Percentiles rank a stretch among this genome's conserved stretches.
Evolutionary conservation across 768 basidiomycete species (phyloP).

Genomic region (Termitomyces heimii): DNA sequence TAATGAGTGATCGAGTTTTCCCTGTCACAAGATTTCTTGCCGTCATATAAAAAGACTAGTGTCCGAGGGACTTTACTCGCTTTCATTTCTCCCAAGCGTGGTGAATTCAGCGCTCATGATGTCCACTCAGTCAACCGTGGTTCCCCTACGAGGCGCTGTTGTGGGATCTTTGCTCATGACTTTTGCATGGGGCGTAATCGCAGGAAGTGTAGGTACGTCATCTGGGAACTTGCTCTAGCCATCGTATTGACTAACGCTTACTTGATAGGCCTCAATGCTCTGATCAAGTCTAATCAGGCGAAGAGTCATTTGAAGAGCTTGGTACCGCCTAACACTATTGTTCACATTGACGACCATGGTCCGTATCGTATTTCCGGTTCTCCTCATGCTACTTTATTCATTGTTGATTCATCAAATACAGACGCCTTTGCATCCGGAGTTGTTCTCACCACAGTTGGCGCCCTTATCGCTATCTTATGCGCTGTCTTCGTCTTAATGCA

Average conservation of each 20-base stretch:
- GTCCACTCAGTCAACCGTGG: neutral
- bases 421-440: conserved; percentile 34
- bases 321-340: conserved; percentile 25
- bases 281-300: conserved; percentile 35
- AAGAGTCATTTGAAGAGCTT: conserved; percentile 24
- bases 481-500: conserved; percentile 18
- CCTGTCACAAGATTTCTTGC: neutral
- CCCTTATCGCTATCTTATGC: conserved; percentile 25
- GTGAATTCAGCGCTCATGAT: neutral
- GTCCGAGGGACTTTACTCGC: neutral
- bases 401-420: conserved; percentile 11
- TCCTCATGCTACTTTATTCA: neutral
- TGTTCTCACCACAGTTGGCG: conserved; percentile 28
- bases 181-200: conserved; percentile 16
- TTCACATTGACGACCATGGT: conserved; percentile 35
- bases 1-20: neutral
- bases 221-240: neutral
- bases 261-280: conserved; percentile 31
- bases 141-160: conserved; percentile 10
- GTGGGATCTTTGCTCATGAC: conserved; percentile 13
- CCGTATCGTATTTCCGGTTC: neutral
- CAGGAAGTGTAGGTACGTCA: conserved; percentile 15
- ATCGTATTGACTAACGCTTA: neutral
- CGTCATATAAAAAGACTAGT: neutral
- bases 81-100: neutral